Evolutionary conservation across 2,329 filamentous ascomycete species (phyloP).

Genomic region (Elsinoe australis): DNA sequence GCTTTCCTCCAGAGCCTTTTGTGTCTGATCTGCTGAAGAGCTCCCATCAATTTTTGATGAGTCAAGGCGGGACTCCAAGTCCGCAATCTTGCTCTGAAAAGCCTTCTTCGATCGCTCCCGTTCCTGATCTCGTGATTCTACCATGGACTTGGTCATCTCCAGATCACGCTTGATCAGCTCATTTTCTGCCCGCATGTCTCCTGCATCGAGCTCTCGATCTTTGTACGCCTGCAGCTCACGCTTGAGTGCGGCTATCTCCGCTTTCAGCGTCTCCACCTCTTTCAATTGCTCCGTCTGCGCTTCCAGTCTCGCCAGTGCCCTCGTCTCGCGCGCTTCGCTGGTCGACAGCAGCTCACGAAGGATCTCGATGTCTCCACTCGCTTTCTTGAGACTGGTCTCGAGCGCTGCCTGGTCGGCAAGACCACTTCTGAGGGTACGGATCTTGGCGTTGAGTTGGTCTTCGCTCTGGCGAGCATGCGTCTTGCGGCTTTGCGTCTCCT

Average conservation of each 20-base stretch:
- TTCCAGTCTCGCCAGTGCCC: conserved; percentile 56
- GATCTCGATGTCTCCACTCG: conserved; percentile 54
- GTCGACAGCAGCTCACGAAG: conserved; percentile 56
- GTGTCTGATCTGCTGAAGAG: conserved; percentile 33
- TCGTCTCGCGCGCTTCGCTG: conserved; percentile 60
- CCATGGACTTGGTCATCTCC: conserved; percentile 46
- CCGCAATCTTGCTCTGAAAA: conserved; percentile 43
- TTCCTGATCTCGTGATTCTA: conserved; percentile 47
- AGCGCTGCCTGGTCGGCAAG: conserved; percentile 50
- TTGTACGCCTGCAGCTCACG: conserved; percentile 56
- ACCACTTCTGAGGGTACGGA: conserved; percentile 61
- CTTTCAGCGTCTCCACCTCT: conserved; percentile 53
- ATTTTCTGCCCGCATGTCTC: conserved; percentile 56
- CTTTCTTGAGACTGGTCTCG: conserved; percentile 50
- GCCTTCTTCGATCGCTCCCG: conserved; percentile 40
- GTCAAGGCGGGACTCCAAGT: conserved; percentile 34
- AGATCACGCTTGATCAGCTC: conserved; percentile 51
- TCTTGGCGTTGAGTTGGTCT: conserved; percentile 58
- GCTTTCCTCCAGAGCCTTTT: conserved; percentile 41
- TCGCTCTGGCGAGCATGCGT: conserved; percentile 73
- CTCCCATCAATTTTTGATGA: neutral
- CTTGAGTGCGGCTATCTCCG: conserved; percentile 54
- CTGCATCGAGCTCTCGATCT: conserved; percentile 48
- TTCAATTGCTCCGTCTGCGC: conserved; percentile 54
- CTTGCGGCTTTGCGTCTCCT: conserved; percentile 64